These are phyloP conservation scores for Entomortierella beljakovae DNA, from an alignment of 192 early-diverging fungal genomes.

Conservation along the genomic window DNA sequence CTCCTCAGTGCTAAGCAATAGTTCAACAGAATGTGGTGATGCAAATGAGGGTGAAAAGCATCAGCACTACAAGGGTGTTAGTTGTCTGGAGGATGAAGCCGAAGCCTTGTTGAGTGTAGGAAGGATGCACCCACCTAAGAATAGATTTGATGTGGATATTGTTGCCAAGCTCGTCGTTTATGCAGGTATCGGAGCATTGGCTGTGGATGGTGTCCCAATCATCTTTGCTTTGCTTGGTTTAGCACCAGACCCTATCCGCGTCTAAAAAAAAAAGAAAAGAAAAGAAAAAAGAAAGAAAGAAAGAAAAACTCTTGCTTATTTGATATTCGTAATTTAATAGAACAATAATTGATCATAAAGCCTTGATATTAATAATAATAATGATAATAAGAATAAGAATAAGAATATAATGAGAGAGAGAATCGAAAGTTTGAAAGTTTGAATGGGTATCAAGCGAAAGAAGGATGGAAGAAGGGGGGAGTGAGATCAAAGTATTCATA, in stretches of 20 bases:
- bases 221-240: conserved; percentile 59
- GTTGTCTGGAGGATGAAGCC: conserved; percentile 40
- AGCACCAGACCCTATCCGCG: conserved; percentile 21
- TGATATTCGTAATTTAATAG: not conserved
- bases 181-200: conserved; percentile 66
- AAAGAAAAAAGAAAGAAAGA: not conserved
- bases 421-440: too few relatives aligned
- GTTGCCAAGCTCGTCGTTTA: conserved; percentile 71
- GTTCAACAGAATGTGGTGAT: conserved; percentile 27
- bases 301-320: not conserved
- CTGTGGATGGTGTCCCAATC: conserved; percentile 60
- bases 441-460: too few relatives aligned
- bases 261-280: conserved; percentile 3
- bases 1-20: conserved; percentile 31
- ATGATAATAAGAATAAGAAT: too few relatives aligned
- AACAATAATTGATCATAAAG: not conserved
- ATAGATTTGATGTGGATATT: conserved; percentile 69
- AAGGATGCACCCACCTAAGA: conserved; percentile 53
- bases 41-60: not conserved
- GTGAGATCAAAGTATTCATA: too few relatives aligned
- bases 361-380: too few relatives aligned
- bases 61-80: not conserved
- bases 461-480: too few relatives aligned
- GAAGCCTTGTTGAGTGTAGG: conserved; percentile 47
- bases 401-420: too few relatives aligned